A percentile compares a stretch with the other conserved stretches of the same genome.
Conservation (phyloP, 2,329 filamentous ascomycete genomes). For the Monilinia fructicola region DNA sequence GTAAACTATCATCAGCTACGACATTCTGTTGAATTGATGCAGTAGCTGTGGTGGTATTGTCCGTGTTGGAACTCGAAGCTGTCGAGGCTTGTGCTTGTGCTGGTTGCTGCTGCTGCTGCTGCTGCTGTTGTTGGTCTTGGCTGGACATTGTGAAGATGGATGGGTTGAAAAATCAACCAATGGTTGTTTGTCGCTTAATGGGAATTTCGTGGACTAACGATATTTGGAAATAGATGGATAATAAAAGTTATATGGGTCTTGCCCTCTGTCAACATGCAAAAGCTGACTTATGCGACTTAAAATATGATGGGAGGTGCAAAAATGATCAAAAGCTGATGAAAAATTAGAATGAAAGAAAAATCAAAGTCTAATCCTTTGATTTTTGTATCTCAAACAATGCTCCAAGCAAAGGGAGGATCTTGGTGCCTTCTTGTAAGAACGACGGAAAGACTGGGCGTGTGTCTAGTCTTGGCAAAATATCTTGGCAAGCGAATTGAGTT, state of each 20-base stretch:
- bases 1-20: conserved; percentile 41
- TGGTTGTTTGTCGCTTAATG: conserved; percentile 17
- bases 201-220: conserved; percentile 6
- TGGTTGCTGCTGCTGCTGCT: conserved; percentile 25
- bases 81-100: conserved; percentile 3
- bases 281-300: not conserved
- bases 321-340: not conserved
- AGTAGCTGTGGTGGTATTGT: conserved; percentile 24
- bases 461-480: not conserved
- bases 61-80: conserved; percentile 26
- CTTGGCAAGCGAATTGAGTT: not conserved
- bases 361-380: not conserved
- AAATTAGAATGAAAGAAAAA: not conserved
- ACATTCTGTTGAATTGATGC: conserved; percentile 28
- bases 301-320: not conserved
- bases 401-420: conserved; percentile 18
- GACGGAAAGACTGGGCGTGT: conserved; percentile 14
- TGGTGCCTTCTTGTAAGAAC: conserved; percentile 21
- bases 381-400: not conserved
- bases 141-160: conserved; percentile 13
- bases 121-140: conserved; percentile 26
- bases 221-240: not conserved
- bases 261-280: not conserved
- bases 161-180: conserved; percentile 6
- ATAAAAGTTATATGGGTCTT: not conserved